Conservation (phyloP, 139 green algal species). For the Micractinium conductrix region DNA sequence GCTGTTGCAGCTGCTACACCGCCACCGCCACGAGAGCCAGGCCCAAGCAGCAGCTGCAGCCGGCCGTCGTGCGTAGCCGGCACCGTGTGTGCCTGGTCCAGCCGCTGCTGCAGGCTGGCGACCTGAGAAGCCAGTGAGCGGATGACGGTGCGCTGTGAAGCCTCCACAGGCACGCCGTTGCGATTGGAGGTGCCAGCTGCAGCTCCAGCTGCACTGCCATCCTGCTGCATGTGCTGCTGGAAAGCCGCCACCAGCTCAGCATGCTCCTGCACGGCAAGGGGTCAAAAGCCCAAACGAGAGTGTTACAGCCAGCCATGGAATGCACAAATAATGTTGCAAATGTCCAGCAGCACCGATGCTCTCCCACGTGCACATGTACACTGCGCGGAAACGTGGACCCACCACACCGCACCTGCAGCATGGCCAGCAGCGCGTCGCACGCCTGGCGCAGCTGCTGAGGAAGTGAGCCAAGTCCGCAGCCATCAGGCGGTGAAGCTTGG, state of each 20-base stretch:
- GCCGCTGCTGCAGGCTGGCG: slow-evolving; percentile 4
- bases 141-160: slow-evolving; percentile 46
- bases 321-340: not conserved
- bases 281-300: not conserved
- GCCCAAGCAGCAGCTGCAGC: not conserved
- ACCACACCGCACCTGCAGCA: slow-evolving; percentile 33
- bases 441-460: slow-evolving; percentile 27
- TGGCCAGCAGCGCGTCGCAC: slow-evolving; percentile 21
- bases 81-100: slow-evolving; percentile 10
- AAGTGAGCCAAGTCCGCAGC: not conserved
- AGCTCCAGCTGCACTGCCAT: slow-evolving; percentile 32
- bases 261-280: slow-evolving; percentile 12
- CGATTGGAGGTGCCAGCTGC: not conserved
- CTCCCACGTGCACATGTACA: not conserved
- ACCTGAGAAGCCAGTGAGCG: slow-evolving; percentile 39
- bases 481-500: not conserved
- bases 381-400: not conserved
- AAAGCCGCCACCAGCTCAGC: slow-evolving; percentile 5
- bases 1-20: too few species aligned
- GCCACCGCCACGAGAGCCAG: too few species aligned
- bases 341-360: not conserved
- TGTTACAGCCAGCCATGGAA: not conserved
- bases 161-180: slow-evolving; percentile 29
- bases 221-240: slow-evolving; percentile 42
- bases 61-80: slow-evolving; percentile 14